Percentiles rank a stretch among this genome's conserved stretches.
Conservation (phyloP, 768 basidiomycete species). For the Suillus brevipes region DNA sequence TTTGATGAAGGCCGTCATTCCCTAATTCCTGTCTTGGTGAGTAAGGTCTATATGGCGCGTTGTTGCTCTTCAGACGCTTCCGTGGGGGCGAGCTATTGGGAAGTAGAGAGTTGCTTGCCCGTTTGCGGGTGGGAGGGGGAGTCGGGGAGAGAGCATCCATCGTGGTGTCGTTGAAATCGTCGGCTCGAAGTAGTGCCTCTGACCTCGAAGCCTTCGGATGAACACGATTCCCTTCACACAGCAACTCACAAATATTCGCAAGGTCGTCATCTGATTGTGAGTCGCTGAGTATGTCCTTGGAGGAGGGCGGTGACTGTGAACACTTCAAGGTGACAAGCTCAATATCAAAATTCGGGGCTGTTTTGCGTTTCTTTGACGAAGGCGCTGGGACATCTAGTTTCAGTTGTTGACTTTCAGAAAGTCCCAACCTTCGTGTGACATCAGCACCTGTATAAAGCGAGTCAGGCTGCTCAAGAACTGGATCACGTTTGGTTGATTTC, state of each 20-base stretch:
- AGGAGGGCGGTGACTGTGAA: conserved; percentile 21
- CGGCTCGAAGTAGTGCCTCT: conserved; percentile 41
- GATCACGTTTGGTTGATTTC: conserved; percentile 25
- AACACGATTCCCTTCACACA: conserved; percentile 34
- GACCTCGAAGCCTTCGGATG: conserved; percentile 40
- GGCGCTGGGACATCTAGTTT: conserved; percentile 36
- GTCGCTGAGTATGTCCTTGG: conserved; percentile 30
- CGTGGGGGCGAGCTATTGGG: neutral
- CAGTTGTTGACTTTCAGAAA: conserved; percentile 42
- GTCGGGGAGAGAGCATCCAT: neutral
- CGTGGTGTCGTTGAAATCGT: neutral
- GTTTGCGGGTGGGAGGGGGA: neutral
- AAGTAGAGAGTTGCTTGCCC: neutral
- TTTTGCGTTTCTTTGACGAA: conserved; percentile 15
- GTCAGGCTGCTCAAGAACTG: conserved; percentile 42
- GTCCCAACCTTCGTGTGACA: conserved; percentile 38
- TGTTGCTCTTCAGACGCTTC: neutral
- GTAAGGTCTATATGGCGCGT: neutral
- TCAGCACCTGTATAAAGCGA: conserved; percentile 43
- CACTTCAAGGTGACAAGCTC: conserved; percentile 40
- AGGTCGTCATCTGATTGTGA: conserved; percentile 43
- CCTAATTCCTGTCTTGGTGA: neutral
- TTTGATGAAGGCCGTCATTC: conserved; percentile 15
- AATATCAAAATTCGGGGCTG: conserved; percentile 48
- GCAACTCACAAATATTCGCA: conserved; percentile 31